Percentiles rank a stretch among this genome's conserved stretches.
These are phyloP conservation scores for Lipomyces lipofer DNA, from an alignment of 805 yeast species.

Conservation along the genomic window DNA sequence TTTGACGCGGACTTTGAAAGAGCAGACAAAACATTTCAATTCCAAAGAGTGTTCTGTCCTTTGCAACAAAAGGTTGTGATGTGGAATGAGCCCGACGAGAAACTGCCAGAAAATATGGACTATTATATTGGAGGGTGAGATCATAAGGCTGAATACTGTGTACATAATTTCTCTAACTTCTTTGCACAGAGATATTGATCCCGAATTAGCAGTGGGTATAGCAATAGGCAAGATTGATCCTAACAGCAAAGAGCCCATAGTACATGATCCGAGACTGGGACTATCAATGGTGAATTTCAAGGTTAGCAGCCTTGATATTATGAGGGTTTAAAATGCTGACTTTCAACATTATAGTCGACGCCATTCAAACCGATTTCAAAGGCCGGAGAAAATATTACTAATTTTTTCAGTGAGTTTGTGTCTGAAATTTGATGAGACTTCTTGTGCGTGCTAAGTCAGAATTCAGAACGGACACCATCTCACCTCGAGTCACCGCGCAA, in stretches of 20 bases:
- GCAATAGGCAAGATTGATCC: slow-evolving; percentile 74
- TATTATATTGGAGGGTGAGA: slow-evolving; percentile 38
- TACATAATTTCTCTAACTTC: not conserved
- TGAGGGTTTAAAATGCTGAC: no score
- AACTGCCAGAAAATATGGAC: slow-evolving; percentile 37
- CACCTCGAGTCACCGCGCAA: no score
- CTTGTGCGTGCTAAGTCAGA: no score
- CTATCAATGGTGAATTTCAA: no score
- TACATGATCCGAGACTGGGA: not conserved
- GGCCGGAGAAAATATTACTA: slow-evolving; percentile 1
- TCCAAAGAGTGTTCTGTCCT: slow-evolving; percentile 85
- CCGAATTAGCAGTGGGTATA: slow-evolving; percentile 53
- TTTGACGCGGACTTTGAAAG: slow-evolving; percentile 60
- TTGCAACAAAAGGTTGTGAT: slow-evolving; percentile 49
- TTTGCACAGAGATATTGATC: slow-evolving; percentile 39
- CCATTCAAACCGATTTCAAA: slow-evolving; percentile 1
- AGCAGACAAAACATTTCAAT: slow-evolving; percentile 79
- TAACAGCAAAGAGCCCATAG: slow-evolving; percentile 48
- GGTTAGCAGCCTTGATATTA: no score
- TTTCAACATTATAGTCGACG: no score
- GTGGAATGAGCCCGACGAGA: slow-evolving; percentile 53
- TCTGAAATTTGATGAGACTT: no score
- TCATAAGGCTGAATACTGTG: no score
- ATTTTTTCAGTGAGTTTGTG: slow-evolving; percentile 10
- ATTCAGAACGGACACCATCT: no score